Evolutionary conservation across 345 rosid genomes (phyloP), one percentile per base, ranked within the genome.

Genomic region (Streptanthus diversifolius): DNA sequence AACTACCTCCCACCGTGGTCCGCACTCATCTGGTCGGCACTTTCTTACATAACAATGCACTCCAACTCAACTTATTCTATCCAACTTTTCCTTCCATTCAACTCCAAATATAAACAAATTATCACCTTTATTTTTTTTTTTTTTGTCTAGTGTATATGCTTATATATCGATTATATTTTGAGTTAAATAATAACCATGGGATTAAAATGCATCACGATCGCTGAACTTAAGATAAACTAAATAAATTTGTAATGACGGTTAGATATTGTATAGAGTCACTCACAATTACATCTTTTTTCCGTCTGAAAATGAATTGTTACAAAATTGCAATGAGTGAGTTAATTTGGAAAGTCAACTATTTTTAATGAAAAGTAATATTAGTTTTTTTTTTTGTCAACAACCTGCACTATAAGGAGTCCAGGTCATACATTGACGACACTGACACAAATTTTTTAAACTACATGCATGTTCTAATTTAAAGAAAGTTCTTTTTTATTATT

Each of bases 1-100:
- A 66, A 51, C 55, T 30, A 74, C 52, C 3, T 48, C 22, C 19
- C 21, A 19, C 41, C 7, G 45, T 66, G 61, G 62, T 58, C 61
- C 53, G 47, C 18, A 1, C 61, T 58, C 62, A 11, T 32, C 63
- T 75, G 73, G 79, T 67, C 73, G 73, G 79, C 73, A 51, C 56
- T 67, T 60, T 49, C 73, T 66, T 57, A 55, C 77, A 55, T 33
- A 66, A 35, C 61, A 66, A 35, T 61, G 68, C 61, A 19, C 71
- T 73, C 47, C 30, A 17, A 25, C 59, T 56, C 22, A 8, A n/a
- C 45, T 72, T 63, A 41, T 41, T 63, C 15, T 61, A 27, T 71
- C 53, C 61, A 51, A 72, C 48, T 22, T 57, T 65, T 47, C 36
- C 22, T 45, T 58, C 72, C 78, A 66, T 66, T 37, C 43, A 66